Evolutionary conservation across 31 red algal species (phyloP).

Genomic region (Asparagopsis taxiformis): DNA sequence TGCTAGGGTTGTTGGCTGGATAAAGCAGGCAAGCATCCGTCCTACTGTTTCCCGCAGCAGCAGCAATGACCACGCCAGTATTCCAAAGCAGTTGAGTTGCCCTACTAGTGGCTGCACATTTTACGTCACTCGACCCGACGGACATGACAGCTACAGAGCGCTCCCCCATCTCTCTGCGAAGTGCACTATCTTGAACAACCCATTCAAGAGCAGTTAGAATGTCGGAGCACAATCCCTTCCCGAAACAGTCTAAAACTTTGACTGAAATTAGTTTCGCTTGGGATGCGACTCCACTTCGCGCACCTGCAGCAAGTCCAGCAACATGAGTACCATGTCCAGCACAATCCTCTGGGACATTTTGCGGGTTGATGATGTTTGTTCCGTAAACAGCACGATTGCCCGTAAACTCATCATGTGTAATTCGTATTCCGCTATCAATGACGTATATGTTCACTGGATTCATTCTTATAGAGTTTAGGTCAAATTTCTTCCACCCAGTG

Average conservation of each 20-base stretch:
- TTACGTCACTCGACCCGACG: conserved; percentile 26
- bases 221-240: conserved; percentile 41
- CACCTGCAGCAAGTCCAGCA: conserved; percentile 38
- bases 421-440: conserved; percentile 42
- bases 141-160: conserved; percentile 48
- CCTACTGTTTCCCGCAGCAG: conserved; percentile 49
- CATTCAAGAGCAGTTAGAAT: conserved; percentile 48
- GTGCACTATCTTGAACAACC: conserved; percentile 17
- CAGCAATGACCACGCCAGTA: conserved; percentile 31
- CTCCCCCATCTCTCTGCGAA: not conserved
- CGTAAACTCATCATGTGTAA: conserved; percentile 33
- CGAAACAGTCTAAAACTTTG: conserved; percentile 42
- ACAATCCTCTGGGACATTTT: conserved; percentile 26
- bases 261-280: conserved; percentile 34
- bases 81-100: conserved; percentile 29
- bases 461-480: not conserved
- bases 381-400: conserved; percentile 29
- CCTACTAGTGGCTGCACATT: conserved; percentile 14
- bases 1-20: conserved; percentile 21
- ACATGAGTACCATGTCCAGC: conserved; percentile 76
- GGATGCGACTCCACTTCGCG: conserved; percentile 26
- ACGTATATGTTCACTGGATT: conserved; percentile 39
- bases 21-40: conserved; percentile 42
- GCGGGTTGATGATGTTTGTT: conserved; percentile 11
- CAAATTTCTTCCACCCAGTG: not conserved